These are phyloP conservation scores for Epicoccum nigrum DNA, from an alignment of 2,329 filamentous ascomycete genomes.

Conservation along the genomic window DNA sequence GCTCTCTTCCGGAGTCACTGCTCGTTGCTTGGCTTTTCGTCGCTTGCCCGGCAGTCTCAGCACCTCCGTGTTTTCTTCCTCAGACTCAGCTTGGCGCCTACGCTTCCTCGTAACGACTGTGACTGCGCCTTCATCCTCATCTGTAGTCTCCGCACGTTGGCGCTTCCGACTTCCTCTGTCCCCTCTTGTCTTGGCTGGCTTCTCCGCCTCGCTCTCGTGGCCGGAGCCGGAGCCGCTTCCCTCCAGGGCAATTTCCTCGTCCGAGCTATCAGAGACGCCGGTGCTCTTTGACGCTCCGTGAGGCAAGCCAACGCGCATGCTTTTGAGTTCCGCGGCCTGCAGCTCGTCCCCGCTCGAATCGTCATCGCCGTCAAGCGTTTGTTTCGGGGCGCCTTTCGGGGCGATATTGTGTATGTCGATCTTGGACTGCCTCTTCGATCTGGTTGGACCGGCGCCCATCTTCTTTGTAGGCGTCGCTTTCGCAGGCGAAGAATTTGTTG, in stretches of 20 bases:
- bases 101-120: conserved; percentile 20
- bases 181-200: conserved; percentile 1
- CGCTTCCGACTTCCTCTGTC: conserved; percentile 24
- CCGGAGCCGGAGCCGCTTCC: conserved; percentile 14
- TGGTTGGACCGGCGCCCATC: conserved; percentile 34
- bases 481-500: conserved; percentile 49
- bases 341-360: conserved; percentile 33
- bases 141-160: conserved; percentile 18
- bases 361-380: conserved; percentile 23
- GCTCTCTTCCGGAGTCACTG: conserved; percentile 6
- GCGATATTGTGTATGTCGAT: conserved; percentile 34
- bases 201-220: conserved; percentile 21
- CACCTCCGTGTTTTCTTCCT: conserved; percentile 5
- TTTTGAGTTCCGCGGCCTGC: conserved; percentile 19
- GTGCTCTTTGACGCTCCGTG: conserved; percentile 13
- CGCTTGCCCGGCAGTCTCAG: conserved; percentile 14
- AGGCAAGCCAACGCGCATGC: conserved; percentile 30
- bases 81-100: conserved; percentile 12
- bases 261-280: conserved; percentile 36
- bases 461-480: conserved; percentile 22
- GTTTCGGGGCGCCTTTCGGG: conserved; percentile 31
- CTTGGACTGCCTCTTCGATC: conserved; percentile 28
- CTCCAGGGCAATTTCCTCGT: conserved; percentile 10
- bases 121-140: conserved; percentile 16
- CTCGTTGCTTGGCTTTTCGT: conserved; percentile 4